These are phyloP conservation scores for Phylloporus sp. DNA, from an alignment of 768 basidiomycete genomes.

Conservation along the genomic window DNA sequence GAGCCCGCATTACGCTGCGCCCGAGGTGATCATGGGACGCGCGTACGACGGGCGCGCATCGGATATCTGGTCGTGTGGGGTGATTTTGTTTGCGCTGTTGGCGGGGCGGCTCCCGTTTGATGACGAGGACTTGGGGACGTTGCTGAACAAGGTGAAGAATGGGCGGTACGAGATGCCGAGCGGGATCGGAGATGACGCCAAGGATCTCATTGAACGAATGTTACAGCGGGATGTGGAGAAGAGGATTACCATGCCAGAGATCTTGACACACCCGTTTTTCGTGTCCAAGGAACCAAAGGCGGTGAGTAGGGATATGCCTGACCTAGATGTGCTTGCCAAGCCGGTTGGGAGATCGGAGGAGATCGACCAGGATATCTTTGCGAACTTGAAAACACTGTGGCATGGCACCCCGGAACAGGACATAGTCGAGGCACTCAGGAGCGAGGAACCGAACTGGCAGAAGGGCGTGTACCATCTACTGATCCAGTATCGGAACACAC, in stretches of 20 bases:
- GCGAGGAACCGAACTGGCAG: constrained; percentile 79
- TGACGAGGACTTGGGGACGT: constrained; percentile 70
- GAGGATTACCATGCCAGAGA: constrained; percentile 80
- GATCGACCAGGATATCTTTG: constrained; percentile 87
- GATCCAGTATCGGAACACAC: constrained; percentile 74
- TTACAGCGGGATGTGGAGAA: constrained; percentile 67
- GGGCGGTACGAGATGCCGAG: constrained; percentile 73
- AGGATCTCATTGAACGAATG: constrained; percentile 79
- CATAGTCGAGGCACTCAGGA: constrained; percentile 64
- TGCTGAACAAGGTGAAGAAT: constrained; percentile 78
- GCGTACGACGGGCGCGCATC: constrained; percentile 84
- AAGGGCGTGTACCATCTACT: constrained; percentile 94
- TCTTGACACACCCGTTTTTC: constrained; percentile 79
- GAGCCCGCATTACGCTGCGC: constrained; percentile 92
- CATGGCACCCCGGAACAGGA: constrained; percentile 71
- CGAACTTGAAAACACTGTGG: constrained; percentile 92
- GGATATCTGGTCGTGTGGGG: constrained; percentile 96
- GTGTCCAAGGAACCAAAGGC: constrained; percentile 48
- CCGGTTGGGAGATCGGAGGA: constrained; percentile 60
- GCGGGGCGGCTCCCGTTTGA: constrained; percentile 90
- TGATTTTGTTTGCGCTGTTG: constrained; percentile 88
- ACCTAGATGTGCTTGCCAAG: constrained; percentile 62
- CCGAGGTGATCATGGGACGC: constrained; percentile 81
- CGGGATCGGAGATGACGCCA: constrained; percentile 64
- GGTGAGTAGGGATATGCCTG: constrained; percentile 44